Percentiles rank a stretch among this genome's conserved stretches.
These are phyloP conservation scores for Sporothrix phasma DNA, from an alignment of 2,329 filamentous ascomycete genomes.

Conservation along the genomic window DNA sequence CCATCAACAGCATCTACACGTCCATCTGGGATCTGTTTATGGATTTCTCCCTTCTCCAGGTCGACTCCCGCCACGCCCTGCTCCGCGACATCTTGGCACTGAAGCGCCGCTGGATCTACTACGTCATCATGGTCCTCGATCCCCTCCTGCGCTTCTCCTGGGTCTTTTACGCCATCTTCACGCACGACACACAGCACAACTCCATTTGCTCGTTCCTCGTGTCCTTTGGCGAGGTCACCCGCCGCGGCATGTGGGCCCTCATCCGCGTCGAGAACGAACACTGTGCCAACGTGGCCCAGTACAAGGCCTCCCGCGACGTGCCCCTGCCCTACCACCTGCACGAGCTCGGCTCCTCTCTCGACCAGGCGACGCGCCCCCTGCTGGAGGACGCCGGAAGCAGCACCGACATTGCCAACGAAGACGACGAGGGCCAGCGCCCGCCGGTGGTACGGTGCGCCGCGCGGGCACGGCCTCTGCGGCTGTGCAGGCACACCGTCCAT, in stretches of 20 bases:
- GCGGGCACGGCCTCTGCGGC: slow-evolving; percentile 10
- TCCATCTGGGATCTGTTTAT: slow-evolving; percentile 91
- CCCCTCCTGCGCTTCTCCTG: slow-evolving; percentile 83
- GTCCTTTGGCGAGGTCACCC: slow-evolving; percentile 66
- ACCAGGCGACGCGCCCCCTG: slow-evolving; percentile 11
- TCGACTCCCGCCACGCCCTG: slow-evolving; percentile 54
- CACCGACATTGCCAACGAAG: neutral
- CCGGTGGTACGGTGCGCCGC: neutral
- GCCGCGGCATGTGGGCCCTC: slow-evolving; percentile 81
- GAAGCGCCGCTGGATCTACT: slow-evolving; percentile 75
- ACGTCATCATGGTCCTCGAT: slow-evolving; percentile 71
- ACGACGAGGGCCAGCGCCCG: neutral
- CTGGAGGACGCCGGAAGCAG: slow-evolving; percentile 8
- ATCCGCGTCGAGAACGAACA: slow-evolving; percentile 98
- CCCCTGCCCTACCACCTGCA: slow-evolving; percentile 69
- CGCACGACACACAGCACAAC: slow-evolving; percentile 70
- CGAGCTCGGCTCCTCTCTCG: slow-evolving; percentile 7
- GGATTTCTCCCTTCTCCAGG: slow-evolving; percentile 89
- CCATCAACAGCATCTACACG: slow-evolving; percentile 74
- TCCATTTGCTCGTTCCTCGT: slow-evolving; percentile 73
- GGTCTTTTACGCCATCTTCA: slow-evolving; percentile 87
- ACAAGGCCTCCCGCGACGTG: slow-evolving; percentile 81
- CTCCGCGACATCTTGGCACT: slow-evolving; percentile 73
- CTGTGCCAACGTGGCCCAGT: slow-evolving; percentile 80
- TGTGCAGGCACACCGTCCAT: slow-evolving; percentile 14